Percentiles rank a stretch among this genome's conserved stretches.
These are phyloP conservation scores for Penicillium psychrofluorescens DNA, from an alignment of 495 filamentous ascomycete genomes.

Conservation along the genomic window DNA sequence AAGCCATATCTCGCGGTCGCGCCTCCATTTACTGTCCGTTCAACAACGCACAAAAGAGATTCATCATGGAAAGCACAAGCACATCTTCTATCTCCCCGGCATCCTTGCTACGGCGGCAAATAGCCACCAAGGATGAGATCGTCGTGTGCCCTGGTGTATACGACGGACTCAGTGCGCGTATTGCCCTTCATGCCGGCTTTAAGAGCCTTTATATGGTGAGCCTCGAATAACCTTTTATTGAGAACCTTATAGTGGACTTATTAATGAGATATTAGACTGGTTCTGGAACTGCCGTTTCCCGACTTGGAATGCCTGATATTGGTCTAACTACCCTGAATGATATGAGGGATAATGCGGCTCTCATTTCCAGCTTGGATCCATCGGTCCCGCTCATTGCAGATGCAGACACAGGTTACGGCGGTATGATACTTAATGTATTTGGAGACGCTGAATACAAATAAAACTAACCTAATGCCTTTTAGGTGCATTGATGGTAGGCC, in stretches of 20 bases:
- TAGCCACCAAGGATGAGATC: constrained; percentile 1
- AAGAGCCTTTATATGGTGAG: constrained; percentile 47
- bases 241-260: no score
- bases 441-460: background rate
- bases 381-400: constrained; percentile 49
- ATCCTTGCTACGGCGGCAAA: background rate
- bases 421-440: constrained; percentile 8
- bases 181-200: constrained; percentile 44
- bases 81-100: background rate
- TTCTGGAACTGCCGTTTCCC: constrained; percentile 50
- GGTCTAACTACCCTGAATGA: constrained; percentile 32
- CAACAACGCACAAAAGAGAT: background rate
- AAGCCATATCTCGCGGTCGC: background rate
- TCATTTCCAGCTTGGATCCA: constrained; percentile 3
- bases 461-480: background rate
- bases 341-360: constrained; percentile 6
- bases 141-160: constrained; percentile 50
- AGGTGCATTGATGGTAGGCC: constrained; percentile 36
- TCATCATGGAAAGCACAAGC: background rate
- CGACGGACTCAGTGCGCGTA: constrained; percentile 50
- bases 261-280: constrained; percentile 29
- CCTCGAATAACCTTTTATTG: no score
- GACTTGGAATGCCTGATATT: constrained; percentile 50
- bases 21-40: background rate
- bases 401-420: constrained; percentile 51